Evolutionary conservation across 139 green algal genomes (phyloP).

Genomic region (Coelastrella sp.): DNA sequence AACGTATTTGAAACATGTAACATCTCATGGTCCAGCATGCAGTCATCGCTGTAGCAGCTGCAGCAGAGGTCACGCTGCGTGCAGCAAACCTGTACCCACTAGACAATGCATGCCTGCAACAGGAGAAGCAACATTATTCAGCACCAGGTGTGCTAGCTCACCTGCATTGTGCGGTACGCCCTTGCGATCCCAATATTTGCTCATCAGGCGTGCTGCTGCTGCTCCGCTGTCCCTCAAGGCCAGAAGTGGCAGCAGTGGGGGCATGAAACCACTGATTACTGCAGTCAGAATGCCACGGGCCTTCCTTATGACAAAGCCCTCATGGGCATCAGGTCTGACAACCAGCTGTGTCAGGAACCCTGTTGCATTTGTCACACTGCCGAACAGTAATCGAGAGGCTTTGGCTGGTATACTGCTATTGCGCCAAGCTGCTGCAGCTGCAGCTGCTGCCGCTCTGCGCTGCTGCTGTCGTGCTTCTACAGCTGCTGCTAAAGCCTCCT

Average conservation of each 20-base stretch:
- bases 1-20: no score
- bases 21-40: no score
- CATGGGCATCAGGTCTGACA: not conserved
- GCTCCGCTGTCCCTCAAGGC: not conserved
- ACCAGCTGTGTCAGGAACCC: not conserved
- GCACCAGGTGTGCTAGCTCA: no score
- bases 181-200: constrained; percentile 31
- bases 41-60: no score
- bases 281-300: not conserved
- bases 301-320: constrained; percentile 6
- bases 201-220: not conserved
- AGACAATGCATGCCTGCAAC: no score
- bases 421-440: not conserved
- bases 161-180: not conserved
- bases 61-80: no score
- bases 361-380: not conserved
- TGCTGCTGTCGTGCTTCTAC: not conserved
- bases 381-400: not conserved
- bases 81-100: no score
- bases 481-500: not conserved
- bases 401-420: not conserved
- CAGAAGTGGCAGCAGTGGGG: constrained; percentile 34
- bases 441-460: not conserved
- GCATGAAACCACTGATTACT: not conserved
- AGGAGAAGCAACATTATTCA: no score